phyloP scores from a whole-genome alignment of 1,139 yeast genomes.

The Meyerozyma guilliermondii region DNA sequence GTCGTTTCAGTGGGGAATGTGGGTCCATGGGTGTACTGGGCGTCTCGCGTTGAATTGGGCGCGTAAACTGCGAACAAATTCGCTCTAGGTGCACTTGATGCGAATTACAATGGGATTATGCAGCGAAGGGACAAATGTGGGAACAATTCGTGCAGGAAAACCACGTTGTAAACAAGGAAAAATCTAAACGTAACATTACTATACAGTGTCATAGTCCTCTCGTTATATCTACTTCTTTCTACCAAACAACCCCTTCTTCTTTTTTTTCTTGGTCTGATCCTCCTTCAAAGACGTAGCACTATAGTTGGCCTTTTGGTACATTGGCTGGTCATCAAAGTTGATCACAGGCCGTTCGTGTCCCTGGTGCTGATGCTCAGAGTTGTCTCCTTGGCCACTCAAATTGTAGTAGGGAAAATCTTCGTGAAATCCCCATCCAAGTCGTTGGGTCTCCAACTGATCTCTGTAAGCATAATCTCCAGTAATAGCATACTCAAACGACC shows the following conservation, averaged over 20 bases:
- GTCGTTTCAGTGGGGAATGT: neutral
- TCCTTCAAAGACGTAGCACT: conserved; percentile 38
- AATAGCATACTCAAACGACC: conserved; percentile 87
- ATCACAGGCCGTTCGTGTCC: conserved; percentile 27
- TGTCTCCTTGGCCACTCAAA: conserved; percentile 16
- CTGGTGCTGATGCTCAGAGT: conserved; percentile 7
- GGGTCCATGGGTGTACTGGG: neutral
- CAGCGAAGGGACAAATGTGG: too few species aligned
- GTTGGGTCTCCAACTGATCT: conserved; percentile 73
- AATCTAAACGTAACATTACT: neutral
- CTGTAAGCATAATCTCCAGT: conserved; percentile 78
- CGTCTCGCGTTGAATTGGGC: neutral
- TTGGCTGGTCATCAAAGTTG: conserved; percentile 46
- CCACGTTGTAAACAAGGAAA: too few species aligned
- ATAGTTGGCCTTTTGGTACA: conserved; percentile 56
- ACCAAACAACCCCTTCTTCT: conserved; percentile 74
- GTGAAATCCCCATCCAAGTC: conserved; percentile 72
- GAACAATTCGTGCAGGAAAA: too few species aligned
- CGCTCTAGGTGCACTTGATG: too few species aligned
- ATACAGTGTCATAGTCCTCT: neutral
- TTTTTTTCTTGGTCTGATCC: conserved; percentile 30
- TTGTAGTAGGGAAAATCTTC: conserved; percentile 41
- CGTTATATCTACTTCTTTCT: conserved; percentile 37
- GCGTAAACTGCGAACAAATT: neutral
- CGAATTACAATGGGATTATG: too few species aligned